Evolutionary conservation across 164 flowering plant species (phyloP).

Genomic region (Magnolia sinica): DNA sequence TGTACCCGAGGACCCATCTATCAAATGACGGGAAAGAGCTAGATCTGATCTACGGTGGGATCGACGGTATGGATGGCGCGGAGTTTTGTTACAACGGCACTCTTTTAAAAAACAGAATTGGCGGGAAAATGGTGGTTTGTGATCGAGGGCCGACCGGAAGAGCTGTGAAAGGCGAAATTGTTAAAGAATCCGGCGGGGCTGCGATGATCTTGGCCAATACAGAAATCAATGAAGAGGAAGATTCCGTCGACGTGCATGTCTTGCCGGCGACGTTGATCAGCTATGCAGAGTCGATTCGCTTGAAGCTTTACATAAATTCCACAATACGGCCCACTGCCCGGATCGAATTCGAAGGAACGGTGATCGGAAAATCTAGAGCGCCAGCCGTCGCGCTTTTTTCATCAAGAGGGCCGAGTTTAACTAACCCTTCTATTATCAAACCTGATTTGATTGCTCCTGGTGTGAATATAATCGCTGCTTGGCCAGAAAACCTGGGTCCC

Average conservation of each 20-base stretch:
- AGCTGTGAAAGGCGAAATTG: slow-evolving; percentile 64
- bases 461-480: slow-evolving; percentile 87
- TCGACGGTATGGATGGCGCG: slow-evolving; percentile 45
- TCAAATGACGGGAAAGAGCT: slow-evolving; percentile 36
- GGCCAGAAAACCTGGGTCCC: slow-evolving; percentile 89
- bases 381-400: slow-evolving; percentile 84
- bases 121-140: slow-evolving; percentile 83
- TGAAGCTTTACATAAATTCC: slow-evolving; percentile 63
- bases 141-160: slow-evolving; percentile 76
- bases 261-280: slow-evolving; percentile 76
- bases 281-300: slow-evolving; percentile 41
- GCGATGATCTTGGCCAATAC: slow-evolving; percentile 81
- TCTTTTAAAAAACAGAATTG: slow-evolving; percentile 53
- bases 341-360: slow-evolving; percentile 66
- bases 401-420: slow-evolving; percentile 76
- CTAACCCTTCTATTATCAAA: slow-evolving; percentile 70
- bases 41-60: slow-evolving; percentile 56
- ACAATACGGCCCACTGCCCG: slow-evolving; percentile 60
- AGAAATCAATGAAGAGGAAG: slow-evolving; percentile 56
- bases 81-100: slow-evolving; percentile 65
- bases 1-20: slow-evolving; percentile 57
- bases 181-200: slow-evolving; percentile 79
- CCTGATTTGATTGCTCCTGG: slow-evolving; percentile 94
- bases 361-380: slow-evolving; percentile 56
- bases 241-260: slow-evolving; percentile 77